Base-by-base conservation (phyloP, 306 rosid species). In the Quercus alba region DNA sequence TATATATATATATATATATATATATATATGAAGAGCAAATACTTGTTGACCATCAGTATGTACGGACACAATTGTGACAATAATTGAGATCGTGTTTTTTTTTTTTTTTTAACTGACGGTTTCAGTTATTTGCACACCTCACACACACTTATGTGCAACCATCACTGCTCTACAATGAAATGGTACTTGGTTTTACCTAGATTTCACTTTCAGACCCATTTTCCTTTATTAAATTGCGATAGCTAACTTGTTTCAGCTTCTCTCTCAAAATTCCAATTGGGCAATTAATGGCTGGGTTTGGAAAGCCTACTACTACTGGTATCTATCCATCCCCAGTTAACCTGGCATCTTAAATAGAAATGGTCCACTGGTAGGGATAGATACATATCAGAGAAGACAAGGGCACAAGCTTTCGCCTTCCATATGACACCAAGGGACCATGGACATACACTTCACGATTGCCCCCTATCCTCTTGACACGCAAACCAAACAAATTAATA, bases 391-490 rank as follows among this genome's bases (percentile, higher is more conserved):
- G 75, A 84, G 87, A 81, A 73, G 73, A 87, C 84, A 87, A 68
- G 54, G 75, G 74, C 84, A 86, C 87, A 86, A 77, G 84, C 81
- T 79, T 79, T 63, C 66, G 84, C 79, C 61, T 78, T 51, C 83
- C 69, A 64, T 56, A 61, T 21, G 52, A 70, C 54, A 57, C 44
- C 9, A 52, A 70, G 44, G 64, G 52, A 54, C 64, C 31, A 73
- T 72, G 46, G 81, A 77, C 87, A 87, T 41, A 74, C 73, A 74
- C 69, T 64, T 81, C 81, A 73, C 75, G 68, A 76, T 80, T 88
- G 86, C 90, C 82, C 71, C 90, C 92, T 55, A 80, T 80, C 90
- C 67, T 68, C 82, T 86, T 80, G 89, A 80, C 91, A 85, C 51
- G 15, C 73, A 82, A 84, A 83, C 86, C 87, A 75, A 84, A 75